phyloP scores from a whole-genome alignment of 1,284 basidiomycete genomes.

The Cutaneotrichosporon sp. region DNA sequence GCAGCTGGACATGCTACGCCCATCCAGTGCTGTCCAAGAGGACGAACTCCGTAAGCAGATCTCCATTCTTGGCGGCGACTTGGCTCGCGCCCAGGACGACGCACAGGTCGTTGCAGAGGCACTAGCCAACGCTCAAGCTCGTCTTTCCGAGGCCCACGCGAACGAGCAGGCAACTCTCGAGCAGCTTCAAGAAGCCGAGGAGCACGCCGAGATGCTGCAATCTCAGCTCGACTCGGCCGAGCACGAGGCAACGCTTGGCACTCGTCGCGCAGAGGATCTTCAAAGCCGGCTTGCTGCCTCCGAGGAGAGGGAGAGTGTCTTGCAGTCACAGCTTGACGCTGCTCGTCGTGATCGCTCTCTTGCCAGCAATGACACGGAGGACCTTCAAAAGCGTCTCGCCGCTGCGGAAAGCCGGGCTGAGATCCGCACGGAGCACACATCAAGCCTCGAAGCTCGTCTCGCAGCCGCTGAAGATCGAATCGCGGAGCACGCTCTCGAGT shows the following conservation, averaged over 20 bases:
- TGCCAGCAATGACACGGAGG: not conserved
- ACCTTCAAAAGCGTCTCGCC: not conserved
- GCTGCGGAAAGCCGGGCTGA: not conserved
- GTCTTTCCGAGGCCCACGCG: not conserved
- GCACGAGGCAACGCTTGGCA: not conserved
- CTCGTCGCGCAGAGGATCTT: not conserved
- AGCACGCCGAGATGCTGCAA: not conserved
- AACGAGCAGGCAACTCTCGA: not conserved
- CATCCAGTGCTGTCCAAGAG: not conserved
- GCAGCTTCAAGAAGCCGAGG: not conserved
- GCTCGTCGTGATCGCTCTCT: not conserved
- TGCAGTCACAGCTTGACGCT: not conserved
- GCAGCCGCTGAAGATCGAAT: not conserved
- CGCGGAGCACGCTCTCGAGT: not conserved
- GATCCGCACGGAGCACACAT: not conserved
- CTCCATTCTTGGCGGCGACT: constrained; percentile 16
- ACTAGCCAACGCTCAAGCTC: not conserved
- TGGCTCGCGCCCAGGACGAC: constrained; percentile 20
- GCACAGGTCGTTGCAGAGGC: constrained; percentile 9
- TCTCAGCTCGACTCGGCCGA: not conserved
- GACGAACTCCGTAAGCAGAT: constrained; percentile 9
- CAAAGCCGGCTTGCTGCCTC: not conserved
- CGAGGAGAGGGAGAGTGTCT: not conserved
- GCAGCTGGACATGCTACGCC: not conserved
- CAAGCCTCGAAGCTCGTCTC: not conserved